phyloP scores from a whole-genome alignment of 148 eudicot species.

The Selenicereus undatus region DNA sequence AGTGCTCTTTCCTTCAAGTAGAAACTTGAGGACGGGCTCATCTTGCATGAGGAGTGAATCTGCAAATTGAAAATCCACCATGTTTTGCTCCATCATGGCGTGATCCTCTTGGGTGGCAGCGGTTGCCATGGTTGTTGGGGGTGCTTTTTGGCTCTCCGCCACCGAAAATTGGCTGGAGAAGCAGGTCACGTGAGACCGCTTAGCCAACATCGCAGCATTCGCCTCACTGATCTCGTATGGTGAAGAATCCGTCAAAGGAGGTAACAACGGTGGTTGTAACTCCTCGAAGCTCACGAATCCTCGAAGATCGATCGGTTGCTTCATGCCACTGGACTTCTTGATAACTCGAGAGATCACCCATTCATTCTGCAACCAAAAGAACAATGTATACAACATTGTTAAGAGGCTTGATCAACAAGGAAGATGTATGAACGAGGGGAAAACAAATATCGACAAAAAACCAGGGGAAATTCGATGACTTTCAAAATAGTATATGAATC shows the following conservation, averaged over 20 bases:
- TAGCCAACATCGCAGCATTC: slow-evolving; percentile 2
- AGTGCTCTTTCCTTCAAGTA: slow-evolving; percentile 36
- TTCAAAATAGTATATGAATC: not conserved
- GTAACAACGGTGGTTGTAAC: slow-evolving; percentile 34
- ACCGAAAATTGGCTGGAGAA: slow-evolving; percentile 41
- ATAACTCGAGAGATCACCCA: slow-evolving; percentile 80
- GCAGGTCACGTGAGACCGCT: slow-evolving; percentile 49
- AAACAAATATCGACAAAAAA: not conserved
- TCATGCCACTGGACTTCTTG: slow-evolving; percentile 48
- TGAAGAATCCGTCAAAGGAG: slow-evolving; percentile 57
- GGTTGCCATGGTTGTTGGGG: not conserved
- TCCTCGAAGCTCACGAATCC: slow-evolving; percentile 17
- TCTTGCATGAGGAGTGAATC: slow-evolving; percentile 43
- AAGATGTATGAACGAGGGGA: not conserved
- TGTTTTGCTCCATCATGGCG: slow-evolving; percentile 21
- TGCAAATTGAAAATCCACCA: slow-evolving; percentile 16
- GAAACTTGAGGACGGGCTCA: slow-evolving; percentile 40
- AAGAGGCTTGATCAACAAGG: not conserved
- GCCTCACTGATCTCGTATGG: slow-evolving; percentile 26
- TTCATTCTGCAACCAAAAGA: slow-evolving; percentile 51
- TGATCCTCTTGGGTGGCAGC: slow-evolving; percentile 6
- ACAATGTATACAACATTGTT: not conserved
- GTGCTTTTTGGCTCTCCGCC: slow-evolving; percentile 21
- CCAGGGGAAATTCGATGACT: not conserved
- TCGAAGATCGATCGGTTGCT: slow-evolving; percentile 33